Percentiles rank a stretch among this genome's conserved stretches.
phyloP scores from a whole-genome alignment of 2,329 filamentous ascomycete genomes.

The Lojkania enalia region DNA sequence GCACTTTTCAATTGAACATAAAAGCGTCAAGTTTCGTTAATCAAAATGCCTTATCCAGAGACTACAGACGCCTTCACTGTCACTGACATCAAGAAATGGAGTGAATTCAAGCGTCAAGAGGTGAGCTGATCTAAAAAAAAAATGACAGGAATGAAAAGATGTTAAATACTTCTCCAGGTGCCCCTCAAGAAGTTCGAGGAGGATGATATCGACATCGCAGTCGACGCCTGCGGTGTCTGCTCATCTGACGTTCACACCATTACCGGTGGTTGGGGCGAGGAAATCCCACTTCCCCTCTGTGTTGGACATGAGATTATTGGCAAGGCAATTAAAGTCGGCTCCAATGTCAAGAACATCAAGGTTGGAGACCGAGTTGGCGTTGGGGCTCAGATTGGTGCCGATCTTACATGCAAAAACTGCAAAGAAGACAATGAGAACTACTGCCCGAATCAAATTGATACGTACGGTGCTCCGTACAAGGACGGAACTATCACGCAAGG shows the following conservation, averaged over 20 bases:
- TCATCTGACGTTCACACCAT: constrained; percentile 55
- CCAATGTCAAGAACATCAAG: constrained; percentile 55
- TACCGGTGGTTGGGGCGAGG: constrained; percentile 64
- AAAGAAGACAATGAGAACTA: constrained; percentile 58
- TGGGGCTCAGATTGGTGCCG: constrained; percentile 55
- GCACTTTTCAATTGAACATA: constrained; percentile 3
- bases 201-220: constrained; percentile 84
- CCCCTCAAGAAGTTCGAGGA: constrained; percentile 84
- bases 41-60: constrained; percentile 56
- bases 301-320: constrained; percentile 67
- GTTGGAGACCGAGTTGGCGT: constrained; percentile 53
- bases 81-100: constrained; percentile 63
- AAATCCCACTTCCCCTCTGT: constrained; percentile 63
- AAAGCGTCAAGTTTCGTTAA: neutral
- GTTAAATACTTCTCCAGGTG: constrained; percentile 56
- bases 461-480: constrained; percentile 54
- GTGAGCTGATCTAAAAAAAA: constrained; percentile 44
- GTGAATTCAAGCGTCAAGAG: constrained; percentile 60
- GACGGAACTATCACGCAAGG: constrained; percentile 68
- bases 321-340: constrained; percentile 54
- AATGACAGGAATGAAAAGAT: neutral
- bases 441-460: constrained; percentile 55
- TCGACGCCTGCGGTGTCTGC: constrained; percentile 63
- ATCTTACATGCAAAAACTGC: constrained; percentile 56
- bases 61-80: constrained; percentile 55